A percentile compares a stretch with the other conserved stretches of the same genome.
Conservation (phyloP, 257 asterid species). For the Lycium ferocissimum region DNA sequence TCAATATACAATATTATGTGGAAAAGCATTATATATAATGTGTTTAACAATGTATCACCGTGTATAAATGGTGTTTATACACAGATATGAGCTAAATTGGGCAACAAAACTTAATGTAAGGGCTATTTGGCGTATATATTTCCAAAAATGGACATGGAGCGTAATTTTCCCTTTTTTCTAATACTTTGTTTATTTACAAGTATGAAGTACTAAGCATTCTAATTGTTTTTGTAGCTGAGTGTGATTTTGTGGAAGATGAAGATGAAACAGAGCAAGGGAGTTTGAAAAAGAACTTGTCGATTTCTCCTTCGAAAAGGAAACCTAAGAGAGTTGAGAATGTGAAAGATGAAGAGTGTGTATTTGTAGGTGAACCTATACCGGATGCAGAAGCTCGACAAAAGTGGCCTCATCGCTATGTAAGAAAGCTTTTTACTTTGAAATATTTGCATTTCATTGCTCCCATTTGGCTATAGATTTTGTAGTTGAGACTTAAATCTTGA, state of each 20-base stretch:
- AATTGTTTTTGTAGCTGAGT: neutral
- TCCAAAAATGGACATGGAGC: neutral
- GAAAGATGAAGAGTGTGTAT: conserved; percentile 29
- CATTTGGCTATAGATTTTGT: too few species aligned
- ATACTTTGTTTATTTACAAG: too few species aligned
- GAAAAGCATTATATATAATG: too few species aligned
- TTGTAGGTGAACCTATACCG: conserved; percentile 51
- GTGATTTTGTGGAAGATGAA: conserved; percentile 33
- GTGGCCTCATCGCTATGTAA: conserved; percentile 70
- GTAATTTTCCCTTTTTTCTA: too few species aligned
- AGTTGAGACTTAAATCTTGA: too few species aligned
- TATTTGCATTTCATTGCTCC: neutral
- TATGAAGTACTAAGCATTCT: too few species aligned
- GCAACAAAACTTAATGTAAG: too few species aligned
- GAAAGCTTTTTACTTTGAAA: conserved; percentile 12
- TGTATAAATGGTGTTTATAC: too few species aligned
- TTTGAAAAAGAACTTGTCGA: neutral
- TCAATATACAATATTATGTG: too few species aligned
- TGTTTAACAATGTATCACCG: too few species aligned
- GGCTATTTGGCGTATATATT: too few species aligned
- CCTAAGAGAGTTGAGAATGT: neutral
- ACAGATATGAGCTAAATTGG: too few species aligned
- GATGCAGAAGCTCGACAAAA: conserved; percentile 52
- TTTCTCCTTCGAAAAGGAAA: conserved; percentile 19
- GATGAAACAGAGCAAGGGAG: neutral